A percentile compares a stretch with the other conserved stretches of the same genome.
Conservation (phyloP, 306 rosid genomes). For the Trifolium subterraneum region DNA sequence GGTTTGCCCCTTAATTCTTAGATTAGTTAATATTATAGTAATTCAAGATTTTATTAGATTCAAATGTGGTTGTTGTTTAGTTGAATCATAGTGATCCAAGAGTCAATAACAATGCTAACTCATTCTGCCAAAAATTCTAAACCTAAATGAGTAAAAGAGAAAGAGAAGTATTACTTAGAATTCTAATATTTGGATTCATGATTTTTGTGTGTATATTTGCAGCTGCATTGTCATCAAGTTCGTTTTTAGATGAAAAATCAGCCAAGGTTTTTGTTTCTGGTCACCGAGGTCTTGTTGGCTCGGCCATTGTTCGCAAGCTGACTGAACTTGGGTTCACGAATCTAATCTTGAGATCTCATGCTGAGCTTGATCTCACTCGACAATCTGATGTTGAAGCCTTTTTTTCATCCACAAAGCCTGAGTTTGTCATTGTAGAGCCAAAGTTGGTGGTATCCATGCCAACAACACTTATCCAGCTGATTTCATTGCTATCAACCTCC, state of each 20-base stretch:
- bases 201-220: background rate
- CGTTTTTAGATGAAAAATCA: conserved; percentile 68
- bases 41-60: background rate
- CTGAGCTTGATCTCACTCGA: conserved; percentile 85
- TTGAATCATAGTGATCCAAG: conserved; percentile 11
- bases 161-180: background rate
- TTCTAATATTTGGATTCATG: conserved; percentile 6
- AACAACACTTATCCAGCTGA: conserved; percentile 94
- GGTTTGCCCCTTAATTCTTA: no score
- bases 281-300: conserved; percentile 93
- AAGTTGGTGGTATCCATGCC: conserved; percentile 98
- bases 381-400: conserved; percentile 86
- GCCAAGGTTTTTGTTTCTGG: conserved; percentile 92
- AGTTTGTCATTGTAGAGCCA: conserved; percentile 79
- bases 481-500: conserved; percentile 85
- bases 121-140: background rate
- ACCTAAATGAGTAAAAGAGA: background rate
- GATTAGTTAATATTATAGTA: background rate
- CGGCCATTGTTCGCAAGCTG: conserved; percentile 88
- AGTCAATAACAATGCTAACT: conserved; percentile 12
- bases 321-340: conserved; percentile 70
- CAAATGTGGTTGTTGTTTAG: conserved; percentile 13
- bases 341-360: conserved; percentile 70
- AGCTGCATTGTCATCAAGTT: conserved; percentile 49
- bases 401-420: conserved; percentile 76